Percentiles rank a stretch among this genome's conserved stretches.
phyloP scores from a whole-genome alignment of 805 yeast species.

The Metschnikowia cerradonensis region DNA sequence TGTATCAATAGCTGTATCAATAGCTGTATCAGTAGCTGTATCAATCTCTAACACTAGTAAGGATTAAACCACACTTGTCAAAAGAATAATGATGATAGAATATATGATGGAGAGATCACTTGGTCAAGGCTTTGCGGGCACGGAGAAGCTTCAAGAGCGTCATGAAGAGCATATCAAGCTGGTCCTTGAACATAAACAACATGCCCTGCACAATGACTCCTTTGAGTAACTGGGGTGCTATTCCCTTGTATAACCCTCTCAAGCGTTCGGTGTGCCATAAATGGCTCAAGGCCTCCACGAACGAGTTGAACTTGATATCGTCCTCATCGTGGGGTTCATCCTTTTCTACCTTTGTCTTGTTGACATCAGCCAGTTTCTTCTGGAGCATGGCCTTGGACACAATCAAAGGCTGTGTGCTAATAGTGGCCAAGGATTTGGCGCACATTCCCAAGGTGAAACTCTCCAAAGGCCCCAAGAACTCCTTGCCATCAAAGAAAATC shows the following conservation, averaged over 20 bases:
- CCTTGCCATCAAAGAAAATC: constrained; percentile 40
- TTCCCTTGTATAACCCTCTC: constrained; percentile 69
- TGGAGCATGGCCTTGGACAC: constrained; percentile 82
- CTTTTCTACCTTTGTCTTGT: constrained; percentile 19
- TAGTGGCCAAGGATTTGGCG: constrained; percentile 75
- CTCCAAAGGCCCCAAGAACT: constrained; percentile 54
- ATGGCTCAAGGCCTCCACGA: constrained; percentile 59
- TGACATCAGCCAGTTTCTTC: constrained; percentile 28
- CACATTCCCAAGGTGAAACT: constrained; percentile 73
- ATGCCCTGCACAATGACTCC: constrained; percentile 84
- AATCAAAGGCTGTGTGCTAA: constrained; percentile 79
- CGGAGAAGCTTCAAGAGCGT: constrained; percentile 29
- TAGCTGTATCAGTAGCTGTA: no score
- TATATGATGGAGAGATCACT: neutral
- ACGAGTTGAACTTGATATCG: constrained; percentile 47
- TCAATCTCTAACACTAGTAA: no score
- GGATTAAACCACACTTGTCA: no score
- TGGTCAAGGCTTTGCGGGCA: constrained; percentile 8
- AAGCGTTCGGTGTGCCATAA: constrained; percentile 63
- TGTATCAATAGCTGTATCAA: no score
- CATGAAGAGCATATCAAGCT: constrained; percentile 43
- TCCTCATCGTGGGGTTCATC: constrained; percentile 24
- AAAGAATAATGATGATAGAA: no score
- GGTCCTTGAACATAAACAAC: constrained; percentile 77
- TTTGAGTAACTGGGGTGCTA: constrained; percentile 74